phyloP scores from a whole-genome alignment of 2,329 filamentous ascomycete genomes.

The Phialophora tarda region DNA sequence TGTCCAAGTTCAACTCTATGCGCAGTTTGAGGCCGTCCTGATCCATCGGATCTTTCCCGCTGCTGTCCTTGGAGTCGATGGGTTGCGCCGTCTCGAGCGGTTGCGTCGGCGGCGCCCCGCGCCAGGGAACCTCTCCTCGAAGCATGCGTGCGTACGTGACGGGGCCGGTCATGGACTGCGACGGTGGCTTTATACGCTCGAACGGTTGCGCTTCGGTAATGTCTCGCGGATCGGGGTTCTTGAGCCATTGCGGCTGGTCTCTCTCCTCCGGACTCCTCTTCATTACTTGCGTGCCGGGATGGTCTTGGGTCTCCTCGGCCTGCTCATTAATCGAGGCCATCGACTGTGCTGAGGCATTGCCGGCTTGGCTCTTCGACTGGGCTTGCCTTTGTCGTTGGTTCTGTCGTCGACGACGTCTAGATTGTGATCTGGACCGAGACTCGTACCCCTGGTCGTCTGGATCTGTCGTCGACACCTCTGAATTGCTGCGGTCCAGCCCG shows the following conservation, averaged over 20 bases:
- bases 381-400: constrained; percentile 38
- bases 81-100: constrained; percentile 48
- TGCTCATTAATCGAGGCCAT: constrained; percentile 38
- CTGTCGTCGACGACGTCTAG: constrained; percentile 38
- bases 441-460: constrained; percentile 40
- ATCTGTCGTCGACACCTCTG: constrained; percentile 32
- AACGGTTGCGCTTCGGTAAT: constrained; percentile 59
- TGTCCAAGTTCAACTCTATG: constrained; percentile 78
- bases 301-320: constrained; percentile 33
- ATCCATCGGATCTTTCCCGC: constrained; percentile 45
- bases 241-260: constrained; percentile 34
- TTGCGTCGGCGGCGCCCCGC: constrained; percentile 58
- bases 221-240: constrained; percentile 46
- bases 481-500: constrained; percentile 33
- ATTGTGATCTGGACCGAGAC: constrained; percentile 40
- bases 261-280: constrained; percentile 16
- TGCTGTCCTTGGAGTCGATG: constrained; percentile 54
- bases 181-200: constrained; percentile 61
- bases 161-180: constrained; percentile 62
- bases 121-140: constrained; percentile 61
- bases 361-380: constrained; percentile 31
- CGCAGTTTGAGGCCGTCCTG: constrained; percentile 65
- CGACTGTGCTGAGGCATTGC: constrained; percentile 36
- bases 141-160: constrained; percentile 60
- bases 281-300: constrained; percentile 28